These are phyloP conservation scores for Sarcomyxa edulis DNA, from an alignment of 768 basidiomycete genomes.

Conservation along the genomic window DNA sequence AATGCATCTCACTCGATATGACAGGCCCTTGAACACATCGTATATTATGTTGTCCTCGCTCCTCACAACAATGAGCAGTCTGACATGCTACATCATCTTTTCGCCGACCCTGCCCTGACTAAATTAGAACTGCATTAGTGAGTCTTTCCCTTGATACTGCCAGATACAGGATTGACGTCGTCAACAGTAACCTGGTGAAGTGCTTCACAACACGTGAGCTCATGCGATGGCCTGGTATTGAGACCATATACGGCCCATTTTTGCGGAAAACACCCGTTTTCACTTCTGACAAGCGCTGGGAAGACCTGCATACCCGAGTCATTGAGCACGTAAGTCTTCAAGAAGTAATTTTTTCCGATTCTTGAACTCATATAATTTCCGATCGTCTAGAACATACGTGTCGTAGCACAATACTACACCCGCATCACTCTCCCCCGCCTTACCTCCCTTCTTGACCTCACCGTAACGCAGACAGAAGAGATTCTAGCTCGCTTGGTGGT, in stretches of 20 bases:
- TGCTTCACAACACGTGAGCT: slow-evolving; percentile 90
- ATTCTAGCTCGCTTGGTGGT: slow-evolving; percentile 88
- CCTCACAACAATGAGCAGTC: slow-evolving; percentile 96
- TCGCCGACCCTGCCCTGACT: slow-evolving; percentile 67
- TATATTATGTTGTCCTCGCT: slow-evolving; percentile 90
- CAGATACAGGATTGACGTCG: slow-evolving; percentile 11
- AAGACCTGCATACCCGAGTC: slow-evolving; percentile 91
- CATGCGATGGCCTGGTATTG: slow-evolving; percentile 96
- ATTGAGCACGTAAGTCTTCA: slow-evolving; percentile 84
- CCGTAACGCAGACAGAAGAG: slow-evolving; percentile 77
- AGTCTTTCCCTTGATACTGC: slow-evolving; percentile 13
- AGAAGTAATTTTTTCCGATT: background rate
- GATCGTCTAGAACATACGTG: slow-evolving; percentile 80
- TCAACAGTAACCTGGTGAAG: slow-evolving; percentile 83
- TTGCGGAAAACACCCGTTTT: slow-evolving; percentile 82
- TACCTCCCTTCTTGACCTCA: slow-evolving; percentile 82
- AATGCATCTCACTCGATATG: slow-evolving; percentile 6
- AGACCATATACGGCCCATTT: slow-evolving; percentile 80
- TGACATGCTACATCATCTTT: slow-evolving; percentile 91
- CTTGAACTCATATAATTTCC: background rate
- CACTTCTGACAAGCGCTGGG: slow-evolving; percentile 75
- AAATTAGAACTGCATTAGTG: slow-evolving; percentile 87
- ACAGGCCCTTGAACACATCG: slow-evolving; percentile 90
- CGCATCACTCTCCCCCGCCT: slow-evolving; percentile 83
- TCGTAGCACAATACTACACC: slow-evolving; percentile 91